Base-by-base conservation (phyloP, 805 yeast genomes). In the Hanseniaspora lachancei region DNA sequence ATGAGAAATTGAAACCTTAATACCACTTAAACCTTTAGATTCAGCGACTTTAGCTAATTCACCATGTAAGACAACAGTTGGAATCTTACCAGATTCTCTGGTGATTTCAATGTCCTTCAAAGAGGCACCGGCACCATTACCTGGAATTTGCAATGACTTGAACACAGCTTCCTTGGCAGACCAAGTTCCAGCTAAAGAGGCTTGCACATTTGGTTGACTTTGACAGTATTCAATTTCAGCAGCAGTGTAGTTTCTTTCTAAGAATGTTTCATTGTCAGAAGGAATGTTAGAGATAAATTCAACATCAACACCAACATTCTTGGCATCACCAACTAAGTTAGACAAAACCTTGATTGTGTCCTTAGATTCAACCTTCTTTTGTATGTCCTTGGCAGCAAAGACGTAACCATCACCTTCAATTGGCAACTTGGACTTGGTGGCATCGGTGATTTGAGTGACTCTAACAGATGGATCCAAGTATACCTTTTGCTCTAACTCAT, bases 131-230 rank as follows among this genome's bases (percentile, higher is more conserved):
- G 91, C 96, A 58, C 99, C 99, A 67, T 82, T 79, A 48, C 95
- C 81, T 66, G 79, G 78, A 60, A 87, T 95, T 59, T 93, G 89
- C 66, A 93, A 76, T 20, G 96, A 86, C 75, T 93, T 93, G 82
- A 93, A 93, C 38, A 89, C 97, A 44, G 99, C 98, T 74, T 93
- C 99, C 74, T 93, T 93, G 47, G 98, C 98, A 34, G 96, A 87
- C 99, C 99, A 93, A 46, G 95, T 85, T 49, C 99, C 99, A 29
- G 98, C 89, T 71, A 78, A 93, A 3, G 97, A 87, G 15, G 97
- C 87, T 65, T 81, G 85, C 52, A 93, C 86, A 61, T 77, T 77
- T 44, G 97, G 76, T 35, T 96, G 81, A 36, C 74, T 66, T 58
- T 70, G 62, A 70, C 97, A 89, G 76, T 93, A 93, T 38, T 73